Evolutionary conservation across 2,329 filamentous ascomycete genomes (phyloP), one percentile per base, ranked within the genome.

Genomic region (Bipolaris gigantea): DNA sequence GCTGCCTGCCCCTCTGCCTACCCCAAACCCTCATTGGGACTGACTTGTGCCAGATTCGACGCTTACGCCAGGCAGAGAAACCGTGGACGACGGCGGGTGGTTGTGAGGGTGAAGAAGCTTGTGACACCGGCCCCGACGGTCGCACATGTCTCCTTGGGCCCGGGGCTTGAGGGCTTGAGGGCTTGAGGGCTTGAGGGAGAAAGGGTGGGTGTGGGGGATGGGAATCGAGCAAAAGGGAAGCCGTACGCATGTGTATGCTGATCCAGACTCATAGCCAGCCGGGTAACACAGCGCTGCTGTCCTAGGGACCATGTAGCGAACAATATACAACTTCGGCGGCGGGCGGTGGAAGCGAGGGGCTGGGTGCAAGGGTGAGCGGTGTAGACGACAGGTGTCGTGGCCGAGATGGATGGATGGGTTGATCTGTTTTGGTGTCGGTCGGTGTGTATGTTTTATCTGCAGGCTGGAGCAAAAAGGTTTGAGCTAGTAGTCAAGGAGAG

Each of bases 201-300:
- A 41, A 47, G 47, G 50, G 46, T 55, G 27, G 27, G 27, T 9
- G 27, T 10, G 27, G 27, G 27, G 27, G 27, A 30, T 30, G 10
- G 10, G 10, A 30, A 30, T 13, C 10, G 10, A 57, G 47, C 54
- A 56, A 58, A 64, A 65, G 33, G 57, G 58, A 62, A 59, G 42
- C 42, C 72, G 51, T 76, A 76, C 73, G 73, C 73, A 73, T 74
- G 70, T 64, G 71, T 72, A 39, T 73, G 68, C 58, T 74, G 72
- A 66, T 73, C 73, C 69, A 74, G 59, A 72, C 67, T 75, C 73
- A 76, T 76, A 73, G 68, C 73, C 72, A 64, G 61, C 60, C 62
- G 56, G 56, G 59, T 71, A 60, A 63, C 60, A 68, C 62, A 57
- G 53, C 60, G 50, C 61, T 52, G 55, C 57, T 57, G 48, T 54